Evolutionary conservation across 306 rosid species (phyloP).

Genomic region (Arachis hypogaea): DNA sequence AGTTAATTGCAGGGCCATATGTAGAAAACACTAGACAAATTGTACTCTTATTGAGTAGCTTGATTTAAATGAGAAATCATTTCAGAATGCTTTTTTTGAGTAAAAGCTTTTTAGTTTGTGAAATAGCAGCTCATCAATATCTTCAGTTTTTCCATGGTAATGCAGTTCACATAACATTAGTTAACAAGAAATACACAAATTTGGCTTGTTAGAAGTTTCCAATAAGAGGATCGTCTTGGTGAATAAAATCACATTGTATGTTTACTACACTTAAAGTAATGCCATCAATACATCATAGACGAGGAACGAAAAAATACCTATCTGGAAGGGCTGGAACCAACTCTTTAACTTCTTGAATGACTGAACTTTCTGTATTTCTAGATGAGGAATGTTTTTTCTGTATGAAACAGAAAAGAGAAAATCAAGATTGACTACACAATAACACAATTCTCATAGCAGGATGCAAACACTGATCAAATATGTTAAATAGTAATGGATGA

Average conservation of each 20-base stretch:
- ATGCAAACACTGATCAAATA: constrained; percentile 5
- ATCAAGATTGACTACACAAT: constrained; percentile 11
- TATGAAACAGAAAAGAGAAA: constrained; percentile 12
- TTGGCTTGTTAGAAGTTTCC: not conserved
- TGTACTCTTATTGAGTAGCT: constrained; percentile 13
- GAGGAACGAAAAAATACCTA: constrained; percentile 55
- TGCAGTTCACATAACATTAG: constrained; percentile 45
- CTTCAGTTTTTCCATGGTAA: constrained; percentile 61
- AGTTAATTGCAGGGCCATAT: no score
- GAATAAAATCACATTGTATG: constrained; percentile 15
- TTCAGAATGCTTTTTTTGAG: constrained; percentile 26
- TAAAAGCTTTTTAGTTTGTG: constrained; percentile 21
- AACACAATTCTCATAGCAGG: not conserved
- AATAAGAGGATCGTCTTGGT: constrained; percentile 3
- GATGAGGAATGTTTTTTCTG: constrained; percentile 44
- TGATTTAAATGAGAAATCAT: constrained; percentile 18
- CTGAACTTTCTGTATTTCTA: constrained; percentile 29
- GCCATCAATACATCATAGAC: not conserved
- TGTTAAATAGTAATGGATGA: not conserved
- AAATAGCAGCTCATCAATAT: constrained; percentile 47
- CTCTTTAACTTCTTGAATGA: constrained; percentile 51
- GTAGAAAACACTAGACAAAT: not conserved
- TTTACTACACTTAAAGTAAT: not conserved
- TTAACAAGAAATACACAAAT: constrained; percentile 6
- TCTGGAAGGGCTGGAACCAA: constrained; percentile 54